A percentile compares a stretch with the other conserved stretches of the same genome.
These are phyloP conservation scores for Yarrowia galli DNA, from an alignment of 1,139 yeast genomes.

Conservation along the genomic window DNA sequence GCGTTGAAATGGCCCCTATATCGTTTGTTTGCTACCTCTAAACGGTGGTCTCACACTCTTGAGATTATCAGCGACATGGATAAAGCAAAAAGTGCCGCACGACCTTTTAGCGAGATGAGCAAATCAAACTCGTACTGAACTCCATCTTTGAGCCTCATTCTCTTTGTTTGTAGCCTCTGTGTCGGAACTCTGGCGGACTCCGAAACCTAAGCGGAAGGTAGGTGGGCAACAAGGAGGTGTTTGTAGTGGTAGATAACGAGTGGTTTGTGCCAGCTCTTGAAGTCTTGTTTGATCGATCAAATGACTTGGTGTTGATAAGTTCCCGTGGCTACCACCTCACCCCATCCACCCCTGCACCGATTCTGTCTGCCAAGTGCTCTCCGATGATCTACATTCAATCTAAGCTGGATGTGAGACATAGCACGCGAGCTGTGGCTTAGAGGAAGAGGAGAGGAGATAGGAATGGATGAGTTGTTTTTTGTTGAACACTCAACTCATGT, in stretches of 20 bases:
- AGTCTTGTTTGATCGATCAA: no score
- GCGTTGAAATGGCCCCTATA: not conserved
- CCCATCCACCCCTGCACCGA: not conserved
- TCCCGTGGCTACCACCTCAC: not conserved
- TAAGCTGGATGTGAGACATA: constrained; percentile 11
- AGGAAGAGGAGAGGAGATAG: no score
- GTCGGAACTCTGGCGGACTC: constrained; percentile 20
- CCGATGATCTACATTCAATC: constrained; percentile 2
- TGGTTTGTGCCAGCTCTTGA: no score
- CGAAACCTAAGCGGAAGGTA: constrained; percentile 8
- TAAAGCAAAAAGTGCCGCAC: not conserved
- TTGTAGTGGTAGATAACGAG: no score
- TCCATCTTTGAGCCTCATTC: not conserved
- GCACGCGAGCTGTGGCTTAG: constrained; percentile 2
- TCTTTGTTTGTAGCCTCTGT: not conserved
- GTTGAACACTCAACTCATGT: not conserved
- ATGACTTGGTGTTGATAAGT: no score
- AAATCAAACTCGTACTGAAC: not conserved
- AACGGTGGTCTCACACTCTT: not conserved
- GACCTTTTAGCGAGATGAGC: not conserved
- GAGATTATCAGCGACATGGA: not conserved
- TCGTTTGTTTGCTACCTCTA: not conserved
- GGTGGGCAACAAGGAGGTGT: not conserved
- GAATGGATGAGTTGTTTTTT: not conserved
- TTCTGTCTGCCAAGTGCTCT: constrained; percentile 8